Base-by-base conservation (phyloP, 1,284 basidiomycete genomes). In the Cryptococcus sp. region DNA sequence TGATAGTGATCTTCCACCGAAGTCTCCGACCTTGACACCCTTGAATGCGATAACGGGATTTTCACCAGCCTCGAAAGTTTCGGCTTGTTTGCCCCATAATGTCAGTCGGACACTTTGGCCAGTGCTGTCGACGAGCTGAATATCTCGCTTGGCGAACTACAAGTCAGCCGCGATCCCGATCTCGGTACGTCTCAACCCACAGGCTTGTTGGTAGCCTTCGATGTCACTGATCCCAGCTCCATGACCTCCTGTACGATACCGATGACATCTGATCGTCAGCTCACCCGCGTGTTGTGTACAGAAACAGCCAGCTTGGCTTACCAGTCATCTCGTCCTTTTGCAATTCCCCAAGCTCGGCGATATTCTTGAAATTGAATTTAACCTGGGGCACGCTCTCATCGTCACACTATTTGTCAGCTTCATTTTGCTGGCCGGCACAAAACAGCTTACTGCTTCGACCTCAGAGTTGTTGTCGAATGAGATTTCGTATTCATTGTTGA, bases 21-120 rank as follows among this genome's bases (percentile, higher is more conserved):
- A 99, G 63, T 98, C 94, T 39, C 91, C 85, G 39, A 98, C 91
- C 75, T 88, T 93, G 64, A 91, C 90, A 21, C 91, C 88, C 77
- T 96, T 97, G 81, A 96, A 91, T 2, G 93, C 94, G 56, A 92
- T 81, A 19, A 96, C 83, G 10, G 88, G 83, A 49, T 77, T 60
- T 39, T 83, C 79, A 3, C 77, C 72, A 14, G 75, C 72, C 2
- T 73, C 73, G 70, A 86, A 98, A 44, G 82, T 82, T 69, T 98
- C 92, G 1, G 94, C 96, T 70, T 89, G 87, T 72, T 89, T 92
- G 25, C 94, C 96, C 94, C 96, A 99, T 5, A 98, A 78, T 2
- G 96, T 98, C 59, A 98, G 73, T 25, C 89, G 83, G 34, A 94
- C 85, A 31, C 85, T 84, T 70, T 80, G 91, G 28, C 82, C 82